Percentiles rank a stretch among this genome's conserved stretches.
phyloP scores from a whole-genome alignment of 345 rosid genomes.

The Sonneratia alba region DNA sequence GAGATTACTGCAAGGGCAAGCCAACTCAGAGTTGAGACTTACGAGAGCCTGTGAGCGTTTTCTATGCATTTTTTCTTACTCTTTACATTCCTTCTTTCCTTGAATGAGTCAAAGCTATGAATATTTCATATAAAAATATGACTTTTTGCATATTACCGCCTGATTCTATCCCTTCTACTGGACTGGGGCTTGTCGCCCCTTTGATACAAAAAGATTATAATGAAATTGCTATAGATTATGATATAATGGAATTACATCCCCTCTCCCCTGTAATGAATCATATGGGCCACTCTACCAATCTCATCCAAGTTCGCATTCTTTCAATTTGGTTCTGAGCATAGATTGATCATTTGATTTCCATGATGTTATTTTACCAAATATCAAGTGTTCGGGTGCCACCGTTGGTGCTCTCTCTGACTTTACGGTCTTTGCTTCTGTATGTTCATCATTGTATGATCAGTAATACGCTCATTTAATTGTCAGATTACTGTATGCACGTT shows the following conservation, averaged over 20 bases:
- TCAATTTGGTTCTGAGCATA: background rate
- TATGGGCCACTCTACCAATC: background rate
- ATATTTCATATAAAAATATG: background rate
- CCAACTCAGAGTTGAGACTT: background rate
- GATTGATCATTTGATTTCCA: background rate
- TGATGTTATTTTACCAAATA: background rate
- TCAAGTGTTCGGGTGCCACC: background rate
- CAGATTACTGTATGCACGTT: too few species aligned
- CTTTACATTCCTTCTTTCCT: too few species aligned
- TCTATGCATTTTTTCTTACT: too few species aligned
- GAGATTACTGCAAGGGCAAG: background rate
- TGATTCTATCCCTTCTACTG: background rate
- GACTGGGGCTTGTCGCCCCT: background rate
- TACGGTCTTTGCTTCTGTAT: background rate
- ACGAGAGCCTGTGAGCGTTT: background rate
- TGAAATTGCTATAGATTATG: background rate
- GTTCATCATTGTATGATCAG: too few species aligned
- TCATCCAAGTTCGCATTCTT: background rate
- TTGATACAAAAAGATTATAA: background rate
- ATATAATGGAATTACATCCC: background rate
- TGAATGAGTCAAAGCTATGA: background rate
- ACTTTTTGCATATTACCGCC: background rate
- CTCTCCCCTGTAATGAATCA: background rate
- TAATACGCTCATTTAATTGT: too few species aligned
- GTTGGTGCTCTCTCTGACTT: background rate